Percentiles rank a stretch among this genome's conserved stretches.
phyloP scores from a whole-genome alignment of 75 land plant genomes.

The Gnetum montanum region DNA sequence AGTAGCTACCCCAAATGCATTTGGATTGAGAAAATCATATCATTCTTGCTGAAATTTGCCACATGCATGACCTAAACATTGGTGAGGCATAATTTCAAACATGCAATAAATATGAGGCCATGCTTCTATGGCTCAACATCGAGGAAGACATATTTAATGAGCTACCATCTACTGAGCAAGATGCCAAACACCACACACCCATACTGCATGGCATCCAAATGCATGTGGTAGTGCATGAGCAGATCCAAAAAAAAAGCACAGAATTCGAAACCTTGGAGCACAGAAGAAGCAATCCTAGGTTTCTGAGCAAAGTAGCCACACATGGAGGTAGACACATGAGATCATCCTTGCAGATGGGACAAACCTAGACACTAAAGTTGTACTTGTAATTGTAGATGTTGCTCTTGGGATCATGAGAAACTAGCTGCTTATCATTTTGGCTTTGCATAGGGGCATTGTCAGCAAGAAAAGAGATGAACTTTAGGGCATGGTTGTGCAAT shows the following conservation, averaged over 20 bases:
- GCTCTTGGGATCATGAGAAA: slow-evolving; percentile 77
- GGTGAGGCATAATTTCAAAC: slow-evolving; percentile 39
- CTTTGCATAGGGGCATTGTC: slow-evolving; percentile 36
- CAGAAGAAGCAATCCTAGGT: slow-evolving; percentile 62
- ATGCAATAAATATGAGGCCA: slow-evolving; percentile 21
- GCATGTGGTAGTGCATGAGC: slow-evolving; percentile 44
- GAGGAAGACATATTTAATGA: slow-evolving; percentile 64
- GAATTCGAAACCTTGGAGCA: slow-evolving; percentile 58
- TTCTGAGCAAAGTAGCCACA: slow-evolving; percentile 46
- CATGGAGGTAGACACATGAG: slow-evolving; percentile 65
- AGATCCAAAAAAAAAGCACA: slow-evolving; percentile 44
- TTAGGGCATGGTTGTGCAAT: slow-evolving; percentile 52
- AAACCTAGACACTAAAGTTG: slow-evolving; percentile 74
- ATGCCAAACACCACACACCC: slow-evolving; percentile 48
- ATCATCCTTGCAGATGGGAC: slow-evolving; percentile 77
- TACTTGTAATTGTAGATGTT: slow-evolving; percentile 64
- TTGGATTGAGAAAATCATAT: slow-evolving; percentile 35
- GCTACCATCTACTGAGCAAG: slow-evolving; percentile 52
- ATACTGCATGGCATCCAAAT: slow-evolving; percentile 62
- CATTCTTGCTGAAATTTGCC: slow-evolving; percentile 70
- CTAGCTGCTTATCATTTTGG: slow-evolving; percentile 58
- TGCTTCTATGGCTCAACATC: slow-evolving; percentile 42
- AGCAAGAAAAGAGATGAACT: slow-evolving; percentile 50
- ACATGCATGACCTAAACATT: slow-evolving; percentile 58
- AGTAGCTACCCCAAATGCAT: slow-evolving; percentile 71